phyloP scores from a whole-genome alignment of 1,139 yeast genomes.

The Yamadazyma diddensiae region DNA sequence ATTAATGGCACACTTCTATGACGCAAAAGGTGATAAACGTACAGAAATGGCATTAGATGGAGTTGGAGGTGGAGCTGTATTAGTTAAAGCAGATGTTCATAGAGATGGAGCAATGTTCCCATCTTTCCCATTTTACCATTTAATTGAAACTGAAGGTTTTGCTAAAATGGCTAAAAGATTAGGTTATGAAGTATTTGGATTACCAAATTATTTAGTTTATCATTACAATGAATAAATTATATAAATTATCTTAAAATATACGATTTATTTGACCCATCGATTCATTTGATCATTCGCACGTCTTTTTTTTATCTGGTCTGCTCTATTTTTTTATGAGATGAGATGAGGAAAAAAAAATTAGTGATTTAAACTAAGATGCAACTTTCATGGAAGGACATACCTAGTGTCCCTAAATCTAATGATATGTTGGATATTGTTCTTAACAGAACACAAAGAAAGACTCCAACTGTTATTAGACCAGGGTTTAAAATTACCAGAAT shows the following conservation, averaged over 20 bases:
- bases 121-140: constrained; percentile 92
- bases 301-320: not conserved
- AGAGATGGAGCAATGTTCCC: constrained; percentile 99
- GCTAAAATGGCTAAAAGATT: constrained; percentile 96
- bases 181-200: constrained; percentile 86
- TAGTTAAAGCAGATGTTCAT: constrained; percentile 96
- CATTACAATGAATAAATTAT: constrained; percentile 63
- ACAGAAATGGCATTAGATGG: constrained; percentile 86
- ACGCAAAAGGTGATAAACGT: constrained; percentile 54
- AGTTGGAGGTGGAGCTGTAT: constrained; percentile 94
- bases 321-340: constrained; percentile 6
- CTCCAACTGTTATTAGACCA: constrained; percentile 96
- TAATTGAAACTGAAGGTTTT: constrained; percentile 97
- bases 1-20: constrained; percentile 89
- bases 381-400: constrained; percentile 97
- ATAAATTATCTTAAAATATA: not conserved
- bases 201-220: constrained; percentile 90
- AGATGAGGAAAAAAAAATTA: constrained; percentile 9
- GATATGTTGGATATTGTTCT: constrained; percentile 95
- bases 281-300: too few relatives aligned
- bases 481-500: constrained; percentile 96
- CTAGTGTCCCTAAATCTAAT: constrained; percentile 87
- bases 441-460: constrained; percentile 96
- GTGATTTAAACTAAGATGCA: constrained; percentile 54
- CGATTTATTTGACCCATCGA: too few relatives aligned